Percentiles rank a stretch among this genome's conserved stretches.
These are phyloP conservation scores for Flaveria bidentis DNA, from an alignment of 129 eudicot genomes.

Conservation along the genomic window DNA sequence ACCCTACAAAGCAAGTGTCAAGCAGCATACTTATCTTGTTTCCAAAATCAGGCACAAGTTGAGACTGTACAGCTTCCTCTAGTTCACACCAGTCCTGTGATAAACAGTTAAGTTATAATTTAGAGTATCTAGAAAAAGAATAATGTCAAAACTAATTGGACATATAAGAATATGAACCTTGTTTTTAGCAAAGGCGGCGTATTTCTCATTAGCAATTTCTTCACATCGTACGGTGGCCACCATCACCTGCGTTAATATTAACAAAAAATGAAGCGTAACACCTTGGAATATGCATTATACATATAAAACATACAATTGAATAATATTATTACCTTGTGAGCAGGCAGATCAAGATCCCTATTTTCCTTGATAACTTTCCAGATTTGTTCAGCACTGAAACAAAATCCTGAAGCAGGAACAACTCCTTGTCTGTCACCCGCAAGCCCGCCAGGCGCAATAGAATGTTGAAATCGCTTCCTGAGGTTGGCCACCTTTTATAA, in stretches of 20 bases:
- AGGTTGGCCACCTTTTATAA: conserved; percentile 33
- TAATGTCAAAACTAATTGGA: not conserved
- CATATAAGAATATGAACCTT: conserved; percentile 46
- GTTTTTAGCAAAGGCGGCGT: conserved; percentile 47
- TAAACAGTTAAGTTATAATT: conserved; percentile 3
- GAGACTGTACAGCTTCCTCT: conserved; percentile 61
- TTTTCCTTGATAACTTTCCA: conserved; percentile 45
- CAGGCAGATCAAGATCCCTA: conserved; percentile 42
- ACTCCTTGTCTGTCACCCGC: conserved; percentile 43
- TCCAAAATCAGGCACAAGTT: conserved; percentile 65
- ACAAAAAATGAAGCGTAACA: not conserved
- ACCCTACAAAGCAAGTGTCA: conserved; percentile 65
- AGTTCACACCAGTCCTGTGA: conserved; percentile 78
- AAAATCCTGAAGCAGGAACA: conserved; percentile 45
- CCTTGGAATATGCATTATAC: not conserved
- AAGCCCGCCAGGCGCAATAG: conserved; percentile 44
- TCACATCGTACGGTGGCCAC: conserved; percentile 99
- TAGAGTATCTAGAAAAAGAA: not conserved
- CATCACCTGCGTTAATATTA: conserved; percentile 61
- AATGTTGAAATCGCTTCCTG: conserved; percentile 36
- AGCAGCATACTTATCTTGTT: conserved; percentile 73
- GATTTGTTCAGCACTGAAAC: conserved; percentile 37
- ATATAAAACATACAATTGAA: conserved; percentile 3
- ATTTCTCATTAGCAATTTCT: conserved; percentile 80
- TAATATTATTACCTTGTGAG: conserved; percentile 34